These are phyloP conservation scores for Chytriomyces confervae DNA, from an alignment of 192 early-diverging fungal genomes.

Conservation along the genomic window DNA sequence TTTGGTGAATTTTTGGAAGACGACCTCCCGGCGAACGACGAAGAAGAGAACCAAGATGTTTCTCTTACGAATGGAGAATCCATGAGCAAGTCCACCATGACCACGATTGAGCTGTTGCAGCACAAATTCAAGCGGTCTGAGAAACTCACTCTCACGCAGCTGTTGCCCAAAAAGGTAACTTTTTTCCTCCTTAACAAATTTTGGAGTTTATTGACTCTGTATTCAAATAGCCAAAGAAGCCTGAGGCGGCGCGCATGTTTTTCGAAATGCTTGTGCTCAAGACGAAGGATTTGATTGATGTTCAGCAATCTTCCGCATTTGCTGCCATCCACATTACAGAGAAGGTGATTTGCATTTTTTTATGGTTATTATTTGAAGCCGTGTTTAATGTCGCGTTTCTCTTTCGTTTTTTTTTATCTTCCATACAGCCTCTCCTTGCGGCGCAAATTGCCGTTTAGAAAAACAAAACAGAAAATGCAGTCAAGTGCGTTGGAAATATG, in stretches of 20 bases:
- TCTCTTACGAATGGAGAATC: conserved; percentile 36
- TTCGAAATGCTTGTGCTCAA: conserved; percentile 92
- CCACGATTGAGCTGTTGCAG: conserved; percentile 43
- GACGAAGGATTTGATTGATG: conserved; percentile 82
- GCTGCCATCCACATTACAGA: conserved; percentile 78
- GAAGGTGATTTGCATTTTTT: conserved; percentile 31
- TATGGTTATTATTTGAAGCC: too few species aligned
- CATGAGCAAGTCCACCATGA: conserved; percentile 41
- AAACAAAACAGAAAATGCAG: too few species aligned
- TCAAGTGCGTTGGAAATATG: not conserved
- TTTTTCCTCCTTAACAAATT: conserved; percentile 4
- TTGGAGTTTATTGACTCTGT: conserved; percentile 16
- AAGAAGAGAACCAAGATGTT: conserved; percentile 22
- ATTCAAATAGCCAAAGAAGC: conserved; percentile 52
- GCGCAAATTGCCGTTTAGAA: conserved; percentile 21
- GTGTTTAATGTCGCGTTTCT: too few species aligned
- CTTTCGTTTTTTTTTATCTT: not conserved
- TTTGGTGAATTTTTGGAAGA: conserved; percentile 16
- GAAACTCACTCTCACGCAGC: not conserved
- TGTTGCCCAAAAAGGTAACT: conserved; percentile 19
- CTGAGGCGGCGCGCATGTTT: conserved; percentile 83
- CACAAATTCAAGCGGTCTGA: conserved; percentile 29
- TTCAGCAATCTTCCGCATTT: conserved; percentile 80
- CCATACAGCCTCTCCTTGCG: conserved; percentile 4
- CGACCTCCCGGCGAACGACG: not conserved